Conservation (phyloP, 768 basidiomycete genomes). For the Boletus rubropictus region DNA sequence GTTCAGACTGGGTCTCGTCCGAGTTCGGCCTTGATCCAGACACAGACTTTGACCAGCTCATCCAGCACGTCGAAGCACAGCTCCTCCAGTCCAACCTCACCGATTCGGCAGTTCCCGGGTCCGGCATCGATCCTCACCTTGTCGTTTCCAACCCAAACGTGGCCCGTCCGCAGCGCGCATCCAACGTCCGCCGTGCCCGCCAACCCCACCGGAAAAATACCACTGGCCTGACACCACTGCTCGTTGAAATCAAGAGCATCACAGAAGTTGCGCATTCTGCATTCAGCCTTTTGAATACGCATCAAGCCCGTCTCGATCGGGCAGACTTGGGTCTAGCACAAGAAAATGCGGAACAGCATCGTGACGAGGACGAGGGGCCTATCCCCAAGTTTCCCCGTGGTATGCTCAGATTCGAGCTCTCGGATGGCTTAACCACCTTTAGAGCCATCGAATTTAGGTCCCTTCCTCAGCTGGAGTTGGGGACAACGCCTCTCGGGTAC, state of each 20-base stretch:
- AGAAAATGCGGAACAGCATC: conserved; percentile 42
- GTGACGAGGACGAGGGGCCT: conserved; percentile 59
- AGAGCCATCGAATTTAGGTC: conserved; percentile 75
- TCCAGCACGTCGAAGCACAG: conserved; percentile 54
- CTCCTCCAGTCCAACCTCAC: conserved; percentile 65
- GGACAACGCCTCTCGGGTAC: conserved; percentile 72
- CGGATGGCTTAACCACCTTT: conserved; percentile 66
- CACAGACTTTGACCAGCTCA: conserved; percentile 46
- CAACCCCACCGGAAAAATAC: conserved; percentile 16
- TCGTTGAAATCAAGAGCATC: conserved; percentile 73
- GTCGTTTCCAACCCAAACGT: conserved; percentile 8
- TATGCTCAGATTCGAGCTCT: conserved; percentile 71
- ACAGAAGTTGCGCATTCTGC: conserved; percentile 85
- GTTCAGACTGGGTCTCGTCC: conserved; percentile 56
- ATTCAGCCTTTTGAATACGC: conserved; percentile 66
- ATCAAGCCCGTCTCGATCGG: conserved; percentile 56
- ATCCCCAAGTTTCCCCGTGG: conserved; percentile 78
- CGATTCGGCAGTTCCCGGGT: conserved; percentile 66
- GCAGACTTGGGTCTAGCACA: conserved; percentile 41
- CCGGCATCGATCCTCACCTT: conserved; percentile 47
- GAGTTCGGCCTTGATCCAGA: conserved; percentile 44
- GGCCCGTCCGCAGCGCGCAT: conserved; percentile 6
- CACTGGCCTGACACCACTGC: conserved; percentile 42
- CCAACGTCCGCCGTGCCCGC: conserved; percentile 2
- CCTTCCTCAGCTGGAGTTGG: conserved; percentile 61